Percentiles rank a stretch among this genome's conserved stretches.
Evolutionary conservation across 345 rosid genomes (phyloP).

Genomic region (Eucalyptus pumila): DNA sequence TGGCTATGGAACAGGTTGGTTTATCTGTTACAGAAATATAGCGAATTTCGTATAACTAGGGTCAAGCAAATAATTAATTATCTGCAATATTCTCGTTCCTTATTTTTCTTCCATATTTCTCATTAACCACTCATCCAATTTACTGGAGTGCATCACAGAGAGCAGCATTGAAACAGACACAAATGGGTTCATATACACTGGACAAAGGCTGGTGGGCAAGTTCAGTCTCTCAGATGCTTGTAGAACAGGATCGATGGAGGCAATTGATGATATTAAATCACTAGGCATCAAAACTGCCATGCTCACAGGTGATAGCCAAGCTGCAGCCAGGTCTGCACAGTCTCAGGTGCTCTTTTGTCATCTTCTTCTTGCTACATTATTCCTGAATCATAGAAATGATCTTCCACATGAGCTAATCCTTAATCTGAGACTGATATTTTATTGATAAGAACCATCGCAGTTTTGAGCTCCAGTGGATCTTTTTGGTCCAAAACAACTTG

Average conservation of each 20-base stretch:
- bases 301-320: constrained; percentile 75
- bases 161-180: constrained; percentile 28
- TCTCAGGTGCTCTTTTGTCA: constrained; percentile 33
- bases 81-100: neutral
- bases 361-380: neutral
- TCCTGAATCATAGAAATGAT: neutral
- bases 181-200: constrained; percentile 44
- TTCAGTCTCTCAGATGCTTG: constrained; percentile 68
- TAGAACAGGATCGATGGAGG: constrained; percentile 58
- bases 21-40: neutral
- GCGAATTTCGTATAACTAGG: neutral
- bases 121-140: neutral
- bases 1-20: constrained; percentile 36
- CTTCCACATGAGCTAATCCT: neutral
- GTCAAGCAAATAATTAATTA: neutral
- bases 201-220: constrained; percentile 21
- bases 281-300: constrained; percentile 50
- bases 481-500: neutral
- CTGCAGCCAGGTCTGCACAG: constrained; percentile 57
- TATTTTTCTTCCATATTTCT: neutral
- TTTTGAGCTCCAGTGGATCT: neutral
- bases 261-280: constrained; percentile 40
- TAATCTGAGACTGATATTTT: neutral
- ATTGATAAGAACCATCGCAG: neutral
- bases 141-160: neutral